Evolutionary conservation across 306 rosid species (phyloP).

Genomic region (Prinsepia uniflora): DNA sequence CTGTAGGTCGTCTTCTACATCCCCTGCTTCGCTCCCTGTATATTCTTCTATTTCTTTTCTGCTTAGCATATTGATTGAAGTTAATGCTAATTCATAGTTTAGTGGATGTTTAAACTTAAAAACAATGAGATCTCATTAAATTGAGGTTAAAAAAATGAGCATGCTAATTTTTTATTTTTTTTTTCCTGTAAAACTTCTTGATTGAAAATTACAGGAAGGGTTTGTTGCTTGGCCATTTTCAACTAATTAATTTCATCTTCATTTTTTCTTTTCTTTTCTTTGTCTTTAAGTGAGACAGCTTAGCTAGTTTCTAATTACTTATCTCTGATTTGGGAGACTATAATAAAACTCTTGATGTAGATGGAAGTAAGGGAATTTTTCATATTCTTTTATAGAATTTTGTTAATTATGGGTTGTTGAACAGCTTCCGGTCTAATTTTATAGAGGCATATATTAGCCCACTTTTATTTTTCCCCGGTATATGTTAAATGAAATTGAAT

Average conservation of each 20-base stretch:
- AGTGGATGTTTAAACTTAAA: neutral
- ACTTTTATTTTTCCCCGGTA: neutral
- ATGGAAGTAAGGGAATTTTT: neutral
- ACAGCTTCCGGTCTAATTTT: neutral
- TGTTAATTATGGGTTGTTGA: neutral
- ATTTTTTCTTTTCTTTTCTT: neutral
- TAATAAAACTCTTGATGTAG: neutral
- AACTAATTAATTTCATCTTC: too few relatives aligned
- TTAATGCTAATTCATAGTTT: neutral
- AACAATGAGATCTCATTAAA: neutral
- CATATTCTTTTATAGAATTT: neutral
- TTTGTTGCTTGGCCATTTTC: too few relatives aligned
- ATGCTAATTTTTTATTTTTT: too few relatives aligned
- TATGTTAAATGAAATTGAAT: neutral
- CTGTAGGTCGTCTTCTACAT: constrained; percentile 53
- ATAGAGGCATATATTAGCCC: neutral
- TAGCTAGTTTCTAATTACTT: neutral
- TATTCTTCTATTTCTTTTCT: constrained; percentile 9
- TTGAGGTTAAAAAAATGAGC: neutral
- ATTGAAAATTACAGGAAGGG: too few relatives aligned
- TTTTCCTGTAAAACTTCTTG: too few relatives aligned
- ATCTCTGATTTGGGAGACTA: neutral
- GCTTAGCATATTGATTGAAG: neutral
- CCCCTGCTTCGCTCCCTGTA: neutral
- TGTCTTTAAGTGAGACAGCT: neutral